Conservation (phyloP, 495 filamentous ascomycete species). For the Tuber umbilicatum region DNA sequence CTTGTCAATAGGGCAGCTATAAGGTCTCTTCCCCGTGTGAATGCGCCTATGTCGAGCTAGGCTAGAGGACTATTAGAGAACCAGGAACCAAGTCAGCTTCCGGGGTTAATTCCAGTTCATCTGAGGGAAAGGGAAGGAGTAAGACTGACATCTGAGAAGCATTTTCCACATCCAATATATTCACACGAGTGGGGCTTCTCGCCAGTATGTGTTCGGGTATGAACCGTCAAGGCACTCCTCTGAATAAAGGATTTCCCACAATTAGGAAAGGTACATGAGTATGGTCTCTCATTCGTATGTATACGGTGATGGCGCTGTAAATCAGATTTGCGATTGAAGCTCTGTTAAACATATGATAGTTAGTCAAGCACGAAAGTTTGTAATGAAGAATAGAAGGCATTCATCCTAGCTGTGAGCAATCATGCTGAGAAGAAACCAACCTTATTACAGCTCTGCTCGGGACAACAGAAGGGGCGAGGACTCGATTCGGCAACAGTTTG, state of each 20-base stretch:
- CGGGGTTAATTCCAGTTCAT: background rate
- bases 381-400: conserved; percentile 10
- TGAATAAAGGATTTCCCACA: conserved; percentile 91
- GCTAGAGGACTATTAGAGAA: conserved; percentile 64
- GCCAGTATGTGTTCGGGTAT: conserved; percentile 79
- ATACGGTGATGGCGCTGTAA: conserved; percentile 82
- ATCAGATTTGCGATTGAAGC: conserved; percentile 90
- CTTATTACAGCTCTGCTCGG: conserved; percentile 40
- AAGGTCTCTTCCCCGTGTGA: conserved; percentile 80
- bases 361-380: conserved; percentile 20
- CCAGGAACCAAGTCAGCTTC: conserved; percentile 42
- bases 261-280: conserved; percentile 59
- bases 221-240: conserved; percentile 77
- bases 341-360: conserved; percentile 49
- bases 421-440: conserved; percentile 30
- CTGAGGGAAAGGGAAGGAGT: conserved; percentile 10
- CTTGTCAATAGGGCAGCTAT: conserved; percentile 68
- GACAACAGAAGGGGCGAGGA: conserved; percentile 39
- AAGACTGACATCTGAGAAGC: conserved; percentile 73
- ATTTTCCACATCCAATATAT: conserved; percentile 70
- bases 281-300: conserved; percentile 83
- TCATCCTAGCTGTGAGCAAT: conserved; percentile 13
- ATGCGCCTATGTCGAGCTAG: conserved; percentile 79
- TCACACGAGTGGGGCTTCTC: conserved; percentile 85
- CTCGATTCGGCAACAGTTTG: conserved; percentile 40